A percentile compares a stretch with the other conserved stretches of the same genome.
Conservation (phyloP, 192 early-diverging fungal species). For the Jimgerdemannia lactiflua region DNA sequence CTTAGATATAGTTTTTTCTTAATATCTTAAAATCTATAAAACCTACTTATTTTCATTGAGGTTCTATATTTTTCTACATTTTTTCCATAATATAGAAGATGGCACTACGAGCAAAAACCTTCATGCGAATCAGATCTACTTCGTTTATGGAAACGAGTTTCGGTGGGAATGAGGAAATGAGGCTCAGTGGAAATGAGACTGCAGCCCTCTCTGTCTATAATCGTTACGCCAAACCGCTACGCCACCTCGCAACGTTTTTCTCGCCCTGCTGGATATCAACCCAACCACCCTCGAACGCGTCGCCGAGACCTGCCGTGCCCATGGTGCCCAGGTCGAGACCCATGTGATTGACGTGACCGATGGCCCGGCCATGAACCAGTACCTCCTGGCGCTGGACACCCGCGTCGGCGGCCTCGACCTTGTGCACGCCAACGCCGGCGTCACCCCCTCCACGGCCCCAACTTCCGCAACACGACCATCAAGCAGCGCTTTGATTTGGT, state of each 20-base stretch:
- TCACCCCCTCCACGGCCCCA: constrained; percentile 1
- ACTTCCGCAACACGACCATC: constrained; percentile 5
- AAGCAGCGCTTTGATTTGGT: constrained; percentile 11
- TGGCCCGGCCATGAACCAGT: constrained; percentile 7
- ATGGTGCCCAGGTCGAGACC: constrained; percentile 15
- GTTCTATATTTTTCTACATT: no score
- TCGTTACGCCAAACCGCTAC: constrained; percentile 8
- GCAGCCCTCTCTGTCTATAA: no score
- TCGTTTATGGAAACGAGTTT: no score
- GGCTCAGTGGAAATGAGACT: no score
- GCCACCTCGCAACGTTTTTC: background rate
- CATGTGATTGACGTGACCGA: constrained; percentile 11
- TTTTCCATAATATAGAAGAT: no score
- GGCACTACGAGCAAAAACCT: no score
- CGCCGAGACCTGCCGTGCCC: constrained; percentile 1
- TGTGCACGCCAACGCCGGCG: constrained; percentile 19
- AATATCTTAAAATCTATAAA: no score
- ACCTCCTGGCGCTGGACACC: constrained; percentile 12
- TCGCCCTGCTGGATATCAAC: constrained; percentile 13
- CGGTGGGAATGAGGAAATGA: no score
- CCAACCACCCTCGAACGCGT: constrained; percentile 2
- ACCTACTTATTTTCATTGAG: no score
- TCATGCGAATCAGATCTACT: no score
- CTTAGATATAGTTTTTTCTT: no score
- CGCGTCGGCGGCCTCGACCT: constrained; percentile 15